Percentiles rank a stretch among this genome's conserved stretches.
phyloP scores from a whole-genome alignment of 163 green algal species.

The Scenedesmus sp. region DNA sequence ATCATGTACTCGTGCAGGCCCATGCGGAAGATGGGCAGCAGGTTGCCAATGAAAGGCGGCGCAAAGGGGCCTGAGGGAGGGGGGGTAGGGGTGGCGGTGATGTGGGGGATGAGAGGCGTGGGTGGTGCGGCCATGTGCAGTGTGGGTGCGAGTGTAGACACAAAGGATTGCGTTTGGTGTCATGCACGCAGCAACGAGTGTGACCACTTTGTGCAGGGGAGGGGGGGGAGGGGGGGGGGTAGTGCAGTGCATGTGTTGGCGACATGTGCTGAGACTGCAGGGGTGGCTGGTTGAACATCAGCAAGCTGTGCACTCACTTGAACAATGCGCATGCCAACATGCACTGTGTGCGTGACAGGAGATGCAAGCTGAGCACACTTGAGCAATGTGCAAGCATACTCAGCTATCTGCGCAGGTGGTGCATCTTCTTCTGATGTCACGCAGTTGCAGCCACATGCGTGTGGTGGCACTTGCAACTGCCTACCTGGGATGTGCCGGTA shows the following conservation, averaged over 20 bases:
- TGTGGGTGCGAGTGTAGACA: too few species aligned
- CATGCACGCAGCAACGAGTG: too few species aligned
- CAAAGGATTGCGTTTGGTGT: too few species aligned
- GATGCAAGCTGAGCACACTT: neutral
- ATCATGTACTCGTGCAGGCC: slow-evolving; percentile 50
- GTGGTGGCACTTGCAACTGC: neutral
- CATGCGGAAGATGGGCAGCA: slow-evolving; percentile 31
- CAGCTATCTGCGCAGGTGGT: neutral
- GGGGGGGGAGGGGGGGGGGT: too few species aligned
- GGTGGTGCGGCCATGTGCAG: neutral
- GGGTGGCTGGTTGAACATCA: too few species aligned
- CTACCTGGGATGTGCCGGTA: slow-evolving; percentile 39
- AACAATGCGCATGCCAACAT: neutral
- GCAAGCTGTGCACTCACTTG: too few species aligned
- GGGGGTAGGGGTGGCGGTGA: too few species aligned
- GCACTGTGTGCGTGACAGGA: neutral
- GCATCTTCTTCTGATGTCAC: neutral
- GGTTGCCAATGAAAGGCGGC: slow-evolving; percentile 60
- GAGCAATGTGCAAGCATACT: neutral
- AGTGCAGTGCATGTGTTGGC: too few species aligned
- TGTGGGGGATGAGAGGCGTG: neutral
- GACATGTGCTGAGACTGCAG: too few species aligned
- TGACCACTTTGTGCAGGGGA: too few species aligned
- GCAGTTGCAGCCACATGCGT: neutral
- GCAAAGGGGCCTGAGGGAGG: slow-evolving; percentile 29